These are phyloP conservation scores for Coemansia sp. DNA, from an alignment of 192 early-diverging fungal genomes.

Conservation along the genomic window DNA sequence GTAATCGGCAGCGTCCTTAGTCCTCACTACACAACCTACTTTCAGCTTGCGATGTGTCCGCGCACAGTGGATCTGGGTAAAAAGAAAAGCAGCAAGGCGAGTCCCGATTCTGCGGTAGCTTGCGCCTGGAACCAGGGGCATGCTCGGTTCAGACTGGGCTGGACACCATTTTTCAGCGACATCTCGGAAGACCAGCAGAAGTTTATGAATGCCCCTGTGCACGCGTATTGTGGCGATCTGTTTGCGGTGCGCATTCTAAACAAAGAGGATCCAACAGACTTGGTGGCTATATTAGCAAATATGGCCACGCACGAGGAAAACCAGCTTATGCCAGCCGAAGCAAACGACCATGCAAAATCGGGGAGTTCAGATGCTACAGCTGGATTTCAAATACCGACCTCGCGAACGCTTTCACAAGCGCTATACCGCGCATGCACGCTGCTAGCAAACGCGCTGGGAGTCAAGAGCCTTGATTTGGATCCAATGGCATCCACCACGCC, in stretches of 20 bases:
- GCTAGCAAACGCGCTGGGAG: conserved; percentile 34
- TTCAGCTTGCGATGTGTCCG: conserved; percentile 44
- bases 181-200: conserved; percentile 10
- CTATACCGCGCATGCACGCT: conserved; percentile 39
- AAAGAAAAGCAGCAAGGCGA: conserved; percentile 3
- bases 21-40: conserved; percentile 48
- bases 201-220: conserved; percentile 25
- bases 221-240: conserved; percentile 52
- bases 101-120: conserved; percentile 18
- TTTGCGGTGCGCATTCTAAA: conserved; percentile 52
- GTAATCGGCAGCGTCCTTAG: conserved; percentile 51
- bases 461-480: conserved; percentile 38
- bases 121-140: conserved; percentile 49
- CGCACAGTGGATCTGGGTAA: conserved; percentile 37
- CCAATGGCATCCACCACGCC: conserved; percentile 44
- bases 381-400: conserved; percentile 21
- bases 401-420: conserved; percentile 47
- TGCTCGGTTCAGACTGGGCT: conserved; percentile 46
- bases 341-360: not conserved
- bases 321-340: conserved; percentile 18
- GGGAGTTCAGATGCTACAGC: not conserved
- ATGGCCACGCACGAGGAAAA: conserved; percentile 45
- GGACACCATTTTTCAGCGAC: conserved; percentile 52
- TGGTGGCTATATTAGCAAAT: conserved; percentile 51
- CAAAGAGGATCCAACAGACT: conserved; percentile 51